Evolutionary conservation across 208 protist species (phyloP), one percentile per base, ranked within the genome.

Genomic region (Balamuthia mandrillaris): DNA sequence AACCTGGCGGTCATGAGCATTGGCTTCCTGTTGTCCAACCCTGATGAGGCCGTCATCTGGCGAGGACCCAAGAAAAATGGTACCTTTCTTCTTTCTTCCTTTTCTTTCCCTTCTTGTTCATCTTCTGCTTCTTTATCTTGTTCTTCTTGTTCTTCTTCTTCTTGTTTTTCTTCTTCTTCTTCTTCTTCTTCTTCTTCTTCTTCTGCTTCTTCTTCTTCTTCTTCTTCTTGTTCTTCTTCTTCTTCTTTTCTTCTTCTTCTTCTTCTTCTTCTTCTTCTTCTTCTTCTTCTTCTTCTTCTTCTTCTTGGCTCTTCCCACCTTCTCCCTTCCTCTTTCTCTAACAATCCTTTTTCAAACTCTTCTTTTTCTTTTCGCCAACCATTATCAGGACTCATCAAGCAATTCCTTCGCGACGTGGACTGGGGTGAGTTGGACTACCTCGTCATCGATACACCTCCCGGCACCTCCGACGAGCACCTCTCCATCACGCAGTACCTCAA

Each of bases 401-500:
- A 99, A 89, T 99, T 99, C 84, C 88, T 99, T 3, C 96, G 96
- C 78, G 97, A 99, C 86, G 97, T 99, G 4, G 93, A 95, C 39
- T 99, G 98, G 98, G 96, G 96, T 16, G 95, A 97, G 0, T 86
- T 99, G 21, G 98, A 99, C 92, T 96, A 97, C 60, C 91, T 99
- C 35, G 90, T 99, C 24, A 94, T 99, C 61, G 99, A 99, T 90
- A 99, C 98, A 18, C 99, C 99, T 42, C 99, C 99, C 6, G 99
- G 99, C 52, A 99, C 98, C 7, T 98, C 96, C 12, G 98, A 99
- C 90, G 98, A 99, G 92, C 98, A 99, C 93, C 94, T 99, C 52
- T 98, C 97, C 31, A 88, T 96, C 45, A 94, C 94, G 58, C 94
- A 95, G 33, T 95, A 98, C 66, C 89, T 99, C 56, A 93, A 95